Conservation (phyloP, 495 filamentous ascomycete species). For the Hypoxylon fuscum region DNA sequence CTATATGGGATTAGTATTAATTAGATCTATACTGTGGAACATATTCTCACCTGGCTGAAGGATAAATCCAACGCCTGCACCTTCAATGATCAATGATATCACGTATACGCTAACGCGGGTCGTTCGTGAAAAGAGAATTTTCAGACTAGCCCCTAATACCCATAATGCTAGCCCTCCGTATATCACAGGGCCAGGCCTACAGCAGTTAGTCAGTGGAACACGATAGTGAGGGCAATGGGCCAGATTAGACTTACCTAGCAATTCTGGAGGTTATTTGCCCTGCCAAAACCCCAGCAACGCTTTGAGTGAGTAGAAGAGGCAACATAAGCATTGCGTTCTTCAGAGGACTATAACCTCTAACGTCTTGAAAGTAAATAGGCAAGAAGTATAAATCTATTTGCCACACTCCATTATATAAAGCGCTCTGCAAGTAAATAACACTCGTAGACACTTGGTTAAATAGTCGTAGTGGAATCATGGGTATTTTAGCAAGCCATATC, state of each 20-base stretch:
- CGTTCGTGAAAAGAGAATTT: slow-evolving; percentile 58
- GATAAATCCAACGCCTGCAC: slow-evolving; percentile 65
- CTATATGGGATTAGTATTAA: slow-evolving; percentile 7
- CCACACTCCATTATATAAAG: slow-evolving; percentile 67
- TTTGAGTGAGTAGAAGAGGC: slow-evolving; percentile 65
- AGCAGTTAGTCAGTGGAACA: not conserved
- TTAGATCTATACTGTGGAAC: not conserved
- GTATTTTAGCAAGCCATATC: slow-evolving; percentile 65
- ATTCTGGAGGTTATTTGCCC: slow-evolving; percentile 64
- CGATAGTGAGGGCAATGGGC: not conserved
- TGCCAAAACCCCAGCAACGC: slow-evolving; percentile 59
- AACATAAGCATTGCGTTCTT: slow-evolving; percentile 59
- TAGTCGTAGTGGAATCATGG: slow-evolving; percentile 64
- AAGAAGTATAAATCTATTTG: slow-evolving; percentile 63
- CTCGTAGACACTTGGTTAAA: slow-evolving; percentile 63
- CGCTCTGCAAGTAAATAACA: slow-evolving; percentile 66
- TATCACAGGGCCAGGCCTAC: slow-evolving; percentile 17
- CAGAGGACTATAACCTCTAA: slow-evolving; percentile 46
- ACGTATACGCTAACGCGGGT: slow-evolving; percentile 62
- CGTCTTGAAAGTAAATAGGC: slow-evolving; percentile 60
- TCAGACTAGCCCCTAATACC: slow-evolving; percentile 60
- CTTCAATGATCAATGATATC: slow-evolving; percentile 61
- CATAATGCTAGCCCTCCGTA: slow-evolving; percentile 30
- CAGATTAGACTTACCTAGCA: slow-evolving; percentile 18
- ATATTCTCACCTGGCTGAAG: slow-evolving; percentile 60